A percentile compares a stretch with the other conserved stretches of the same genome.
phyloP scores from a whole-genome alignment of 2,329 filamentous ascomycete species.

The Aspergillus sp. region DNA sequence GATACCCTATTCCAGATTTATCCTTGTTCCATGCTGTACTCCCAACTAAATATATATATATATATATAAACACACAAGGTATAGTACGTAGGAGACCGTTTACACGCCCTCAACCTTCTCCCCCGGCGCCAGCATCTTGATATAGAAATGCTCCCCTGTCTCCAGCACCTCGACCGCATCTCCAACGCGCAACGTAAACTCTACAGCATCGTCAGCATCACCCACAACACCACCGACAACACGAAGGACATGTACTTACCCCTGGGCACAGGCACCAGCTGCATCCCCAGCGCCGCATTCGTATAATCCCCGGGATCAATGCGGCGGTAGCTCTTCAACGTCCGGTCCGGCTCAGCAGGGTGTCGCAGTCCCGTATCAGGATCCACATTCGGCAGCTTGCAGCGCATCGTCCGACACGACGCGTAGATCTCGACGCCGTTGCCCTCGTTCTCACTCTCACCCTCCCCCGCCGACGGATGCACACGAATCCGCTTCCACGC shows the following conservation, averaged over 20 bases:
- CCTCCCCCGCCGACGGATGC: not conserved
- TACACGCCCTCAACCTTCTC: slow-evolving; percentile 31
- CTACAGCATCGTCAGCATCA: slow-evolving; percentile 16
- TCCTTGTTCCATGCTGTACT: not conserved
- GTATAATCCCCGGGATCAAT: slow-evolving; percentile 52
- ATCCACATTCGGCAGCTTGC: slow-evolving; percentile 59
- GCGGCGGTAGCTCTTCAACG: slow-evolving; percentile 49
- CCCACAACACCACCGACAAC: not conserved
- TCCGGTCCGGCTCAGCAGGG: slow-evolving; percentile 47
- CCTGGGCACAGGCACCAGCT: slow-evolving; percentile 40
- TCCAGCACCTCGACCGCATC: slow-evolving; percentile 42
- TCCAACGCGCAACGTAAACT: slow-evolving; percentile 36
- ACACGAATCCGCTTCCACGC: slow-evolving; percentile 52
- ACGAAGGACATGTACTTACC: slow-evolving; percentile 20
- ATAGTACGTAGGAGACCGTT: not conserved
- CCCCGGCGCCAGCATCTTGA: slow-evolving; percentile 39
- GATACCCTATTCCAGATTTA: too few species aligned
- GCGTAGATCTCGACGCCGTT: slow-evolving; percentile 38
- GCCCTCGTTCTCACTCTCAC: not conserved
- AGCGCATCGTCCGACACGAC: slow-evolving; percentile 58
- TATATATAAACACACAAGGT: too few species aligned
- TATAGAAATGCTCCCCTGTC: slow-evolving; percentile 44
- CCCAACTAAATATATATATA: not conserved
- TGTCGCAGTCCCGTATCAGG: slow-evolving; percentile 54
- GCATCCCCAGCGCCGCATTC: slow-evolving; percentile 55